Evolutionary conservation across 257 asterid genomes (phyloP).

Genomic region (Nyctanthes arbortristis): DNA sequence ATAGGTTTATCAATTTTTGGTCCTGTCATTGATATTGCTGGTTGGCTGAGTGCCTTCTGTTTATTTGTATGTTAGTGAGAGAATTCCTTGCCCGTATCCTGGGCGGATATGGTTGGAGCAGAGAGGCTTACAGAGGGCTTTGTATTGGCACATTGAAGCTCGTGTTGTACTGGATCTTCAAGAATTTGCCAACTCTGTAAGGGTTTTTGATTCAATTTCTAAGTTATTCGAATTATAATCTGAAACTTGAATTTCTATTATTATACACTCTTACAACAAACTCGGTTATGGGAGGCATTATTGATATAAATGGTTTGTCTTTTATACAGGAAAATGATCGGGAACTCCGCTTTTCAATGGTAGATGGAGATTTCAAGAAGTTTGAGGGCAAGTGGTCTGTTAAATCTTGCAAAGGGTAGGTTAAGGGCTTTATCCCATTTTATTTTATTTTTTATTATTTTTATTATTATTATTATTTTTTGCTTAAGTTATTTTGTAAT

Average conservation of each 20-base stretch:
- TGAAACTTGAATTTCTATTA: background rate
- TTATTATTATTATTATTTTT: no score
- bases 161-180: constrained; percentile 95
- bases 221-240: constrained; percentile 7
- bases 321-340: constrained; percentile 58
- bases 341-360: constrained; percentile 87
- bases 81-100: constrained; percentile 87
- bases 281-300: background rate
- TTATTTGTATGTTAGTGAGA: constrained; percentile 49
- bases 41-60: constrained; percentile 6
- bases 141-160: constrained; percentile 98
- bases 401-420: constrained; percentile 67
- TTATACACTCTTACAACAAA: background rate
- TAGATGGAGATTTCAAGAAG: constrained; percentile 97
- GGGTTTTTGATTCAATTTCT: constrained; percentile 25
- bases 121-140: constrained; percentile 88
- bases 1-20: background rate
- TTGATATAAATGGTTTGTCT: background rate
- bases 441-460: background rate
- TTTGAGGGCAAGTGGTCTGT: constrained; percentile 96
- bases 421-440: background rate
- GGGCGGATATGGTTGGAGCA: constrained; percentile 99
- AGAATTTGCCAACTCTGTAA: constrained; percentile 64
- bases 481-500: background rate
- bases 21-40: constrained; percentile 12